Evolutionary conservation across 495 filamentous ascomycete species (phyloP).

Genomic region (Aspergillus affinis): DNA sequence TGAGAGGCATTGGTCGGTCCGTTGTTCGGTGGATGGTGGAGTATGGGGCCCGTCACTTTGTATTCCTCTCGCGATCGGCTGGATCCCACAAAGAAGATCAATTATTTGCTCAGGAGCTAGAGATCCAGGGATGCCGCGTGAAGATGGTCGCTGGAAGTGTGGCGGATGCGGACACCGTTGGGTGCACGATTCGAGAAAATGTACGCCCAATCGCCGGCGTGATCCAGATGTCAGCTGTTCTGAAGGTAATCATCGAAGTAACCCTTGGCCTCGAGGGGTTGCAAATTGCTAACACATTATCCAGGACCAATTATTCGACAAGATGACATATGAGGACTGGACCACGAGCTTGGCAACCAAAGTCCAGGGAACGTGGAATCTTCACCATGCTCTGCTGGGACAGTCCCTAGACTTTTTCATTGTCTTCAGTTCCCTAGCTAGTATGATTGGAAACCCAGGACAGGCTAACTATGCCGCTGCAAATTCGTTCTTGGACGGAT

Average conservation of each 20-base stretch:
- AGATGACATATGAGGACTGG: constrained; percentile 43
- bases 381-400: constrained; percentile 45
- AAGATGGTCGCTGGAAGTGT: constrained; percentile 20
- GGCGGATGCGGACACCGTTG: not conserved
- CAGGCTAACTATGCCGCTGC: constrained; percentile 41
- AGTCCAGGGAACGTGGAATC: constrained; percentile 44
- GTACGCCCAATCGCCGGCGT: constrained; percentile 23
- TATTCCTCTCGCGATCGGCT: constrained; percentile 36
- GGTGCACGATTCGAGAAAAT: not conserved
- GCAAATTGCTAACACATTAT: constrained; percentile 2
- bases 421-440: constrained; percentile 32
- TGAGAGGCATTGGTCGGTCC: constrained; percentile 57
- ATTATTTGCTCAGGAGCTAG: constrained; percentile 38
- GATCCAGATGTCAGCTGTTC: constrained; percentile 32
- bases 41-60: constrained; percentile 53
- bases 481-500: constrained; percentile 32
- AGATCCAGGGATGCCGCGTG: constrained; percentile 20
- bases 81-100: constrained; percentile 7
- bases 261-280: not conserved
- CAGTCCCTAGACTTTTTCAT: constrained; percentile 44
- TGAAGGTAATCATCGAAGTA: constrained; percentile 14
- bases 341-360: constrained; percentile 33
- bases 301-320: constrained; percentile 31
- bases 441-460: constrained; percentile 26
- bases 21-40: constrained; percentile 57